Conservation (phyloP, 331 rosid genomes). For the Phaseolus coccineus region DNA sequence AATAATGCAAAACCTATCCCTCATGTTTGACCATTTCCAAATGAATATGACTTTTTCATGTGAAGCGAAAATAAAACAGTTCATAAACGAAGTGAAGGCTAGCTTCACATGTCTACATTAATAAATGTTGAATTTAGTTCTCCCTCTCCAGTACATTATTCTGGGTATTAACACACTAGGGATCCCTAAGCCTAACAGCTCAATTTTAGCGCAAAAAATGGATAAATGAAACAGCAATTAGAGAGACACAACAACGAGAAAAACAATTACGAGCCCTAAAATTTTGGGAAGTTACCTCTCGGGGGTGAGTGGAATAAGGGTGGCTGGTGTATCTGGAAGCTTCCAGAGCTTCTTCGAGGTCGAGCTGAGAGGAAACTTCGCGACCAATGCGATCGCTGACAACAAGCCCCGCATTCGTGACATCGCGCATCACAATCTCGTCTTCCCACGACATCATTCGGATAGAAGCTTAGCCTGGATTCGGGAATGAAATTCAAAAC, state of each 20-base stretch:
- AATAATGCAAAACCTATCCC: not conserved
- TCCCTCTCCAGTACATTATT: not conserved
- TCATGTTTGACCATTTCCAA: not conserved
- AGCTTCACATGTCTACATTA: slow-evolving; percentile 8
- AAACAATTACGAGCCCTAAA: not conserved
- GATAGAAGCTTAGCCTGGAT: not conserved
- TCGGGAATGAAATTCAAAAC: slow-evolving; percentile 6
- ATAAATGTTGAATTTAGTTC: not conserved
- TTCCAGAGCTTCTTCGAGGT: slow-evolving; percentile 94
- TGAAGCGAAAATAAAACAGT: slow-evolving; percentile 4
- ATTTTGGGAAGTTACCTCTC: slow-evolving; percentile 64
- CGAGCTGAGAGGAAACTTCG: slow-evolving; percentile 84
- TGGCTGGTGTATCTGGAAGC: slow-evolving; percentile 90
- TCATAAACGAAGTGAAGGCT: not conserved
- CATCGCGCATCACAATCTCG: slow-evolving; percentile 83
- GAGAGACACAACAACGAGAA: not conserved
- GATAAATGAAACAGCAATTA: not conserved
- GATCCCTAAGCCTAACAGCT: not conserved
- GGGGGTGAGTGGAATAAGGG: slow-evolving; percentile 88
- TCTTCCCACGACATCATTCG: slow-evolving; percentile 83
- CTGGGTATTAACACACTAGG: not conserved
- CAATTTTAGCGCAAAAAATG: not conserved
- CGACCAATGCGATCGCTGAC: slow-evolving; percentile 91
- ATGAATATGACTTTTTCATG: not conserved
- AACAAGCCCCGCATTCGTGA: slow-evolving; percentile 78